Percentiles rank a stretch among this genome's conserved stretches.
These are phyloP conservation scores for Fistulina hepatica DNA, from an alignment of 1,284 basidiomycete genomes.

Conservation along the genomic window DNA sequence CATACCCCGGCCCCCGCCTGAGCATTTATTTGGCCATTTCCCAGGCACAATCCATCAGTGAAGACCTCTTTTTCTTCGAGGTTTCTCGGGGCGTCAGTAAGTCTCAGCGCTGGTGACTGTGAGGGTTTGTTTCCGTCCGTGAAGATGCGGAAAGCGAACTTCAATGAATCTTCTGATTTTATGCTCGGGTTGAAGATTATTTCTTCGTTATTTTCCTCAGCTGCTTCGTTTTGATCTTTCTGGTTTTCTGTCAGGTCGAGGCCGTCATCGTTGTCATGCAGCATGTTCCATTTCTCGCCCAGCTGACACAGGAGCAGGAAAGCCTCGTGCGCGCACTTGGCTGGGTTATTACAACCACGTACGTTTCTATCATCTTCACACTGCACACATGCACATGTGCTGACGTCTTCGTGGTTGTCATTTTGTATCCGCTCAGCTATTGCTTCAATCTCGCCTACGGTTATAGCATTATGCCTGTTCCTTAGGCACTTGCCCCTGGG, in stretches of 20 bases:
- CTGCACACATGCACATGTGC: constrained; percentile 6
- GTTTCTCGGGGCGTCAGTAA: no score
- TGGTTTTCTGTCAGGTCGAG: constrained; percentile 13
- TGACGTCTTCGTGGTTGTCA: neutral
- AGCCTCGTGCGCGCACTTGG: neutral
- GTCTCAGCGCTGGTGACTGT: no score
- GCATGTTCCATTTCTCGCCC: constrained; percentile 7
- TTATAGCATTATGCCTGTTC: constrained; percentile 11
- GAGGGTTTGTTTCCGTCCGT: no score
- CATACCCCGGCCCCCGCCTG: no score
- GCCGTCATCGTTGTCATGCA: no score
- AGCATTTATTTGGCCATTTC: no score
- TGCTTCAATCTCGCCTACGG: constrained; percentile 10
- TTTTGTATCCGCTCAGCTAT: constrained; percentile 5
- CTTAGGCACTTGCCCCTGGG: constrained; percentile 11
- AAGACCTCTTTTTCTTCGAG: no score
- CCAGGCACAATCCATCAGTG: no score
- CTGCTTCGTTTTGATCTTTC: neutral
- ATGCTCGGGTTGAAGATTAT: constrained; percentile 8
- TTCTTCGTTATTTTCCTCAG: constrained; percentile 4
- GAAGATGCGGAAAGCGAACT: constrained; percentile 14
- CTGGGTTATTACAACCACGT: neutral
- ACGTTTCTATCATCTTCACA: neutral
- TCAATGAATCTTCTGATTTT: constrained; percentile 1
- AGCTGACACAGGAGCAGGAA: neutral